Evolutionary conservation across 169 alveolate genomes (phyloP).

Genomic region (Miamiensis avidus): DNA sequence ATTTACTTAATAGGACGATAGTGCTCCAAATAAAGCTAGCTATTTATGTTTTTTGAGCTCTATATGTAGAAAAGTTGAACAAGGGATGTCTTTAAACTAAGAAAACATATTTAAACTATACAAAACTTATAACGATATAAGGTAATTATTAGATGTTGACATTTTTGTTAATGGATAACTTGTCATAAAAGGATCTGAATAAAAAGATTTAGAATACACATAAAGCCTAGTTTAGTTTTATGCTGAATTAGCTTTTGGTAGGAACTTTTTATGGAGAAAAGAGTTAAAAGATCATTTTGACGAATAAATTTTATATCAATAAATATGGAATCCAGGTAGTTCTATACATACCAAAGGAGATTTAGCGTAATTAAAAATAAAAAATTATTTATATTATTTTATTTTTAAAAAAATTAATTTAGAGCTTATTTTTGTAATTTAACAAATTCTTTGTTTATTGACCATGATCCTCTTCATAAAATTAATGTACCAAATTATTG

Average conservation of each 20-base stretch:
- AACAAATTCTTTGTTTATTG: conserved; percentile 7
- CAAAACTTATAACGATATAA: not conserved
- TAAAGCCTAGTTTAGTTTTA: conserved; percentile 2
- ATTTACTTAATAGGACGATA: not conserved
- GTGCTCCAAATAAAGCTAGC: not conserved
- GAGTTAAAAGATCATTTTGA: not conserved
- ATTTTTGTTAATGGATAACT: not conserved
- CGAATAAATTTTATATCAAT: not conserved
- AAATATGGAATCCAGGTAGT: conserved; percentile 5
- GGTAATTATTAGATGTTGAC: not conserved
- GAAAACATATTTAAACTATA: conserved; percentile 19
- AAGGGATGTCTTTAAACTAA: conserved; percentile 19
- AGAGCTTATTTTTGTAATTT: conserved; percentile 14
- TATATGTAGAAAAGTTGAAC: not conserved
- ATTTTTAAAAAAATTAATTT: not conserved
- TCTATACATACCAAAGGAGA: not conserved
- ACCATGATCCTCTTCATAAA: conserved; percentile 21
- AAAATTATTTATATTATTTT: too few relatives aligned
- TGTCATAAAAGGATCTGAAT: not conserved
- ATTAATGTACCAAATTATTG: conserved; percentile 11
- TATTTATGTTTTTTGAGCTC: conserved; percentile 13
- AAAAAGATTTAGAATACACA: not conserved
- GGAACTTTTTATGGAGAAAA: conserved; percentile 26
- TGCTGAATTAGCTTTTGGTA: conserved; percentile 7
- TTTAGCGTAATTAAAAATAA: too few relatives aligned